Evolutionary conservation across 257 asterid species (phyloP).

Genomic region (Solanum habrochaites): DNA sequence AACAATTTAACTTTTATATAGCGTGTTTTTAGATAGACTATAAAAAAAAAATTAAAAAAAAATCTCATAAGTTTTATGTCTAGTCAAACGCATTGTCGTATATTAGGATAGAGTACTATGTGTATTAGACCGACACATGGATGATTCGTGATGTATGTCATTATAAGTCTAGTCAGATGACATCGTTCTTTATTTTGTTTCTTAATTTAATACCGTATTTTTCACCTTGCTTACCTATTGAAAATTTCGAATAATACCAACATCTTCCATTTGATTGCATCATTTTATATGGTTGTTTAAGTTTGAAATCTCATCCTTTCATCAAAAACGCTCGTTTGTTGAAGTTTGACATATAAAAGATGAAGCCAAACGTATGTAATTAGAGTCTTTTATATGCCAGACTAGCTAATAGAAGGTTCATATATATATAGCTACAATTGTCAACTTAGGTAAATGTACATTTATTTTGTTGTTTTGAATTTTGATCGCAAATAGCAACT

Average conservation of each 20-base stretch:
- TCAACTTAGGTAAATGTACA: background rate
- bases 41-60: no score
- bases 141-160: rapidly evolving
- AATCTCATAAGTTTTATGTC: no score
- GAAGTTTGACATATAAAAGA: background rate
- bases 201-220: background rate
- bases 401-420: background rate
- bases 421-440: background rate
- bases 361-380: background rate
- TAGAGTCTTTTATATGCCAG: background rate
- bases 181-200: background rate
- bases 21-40: no score
- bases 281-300: background rate
- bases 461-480: background rate
- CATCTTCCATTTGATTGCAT: background rate
- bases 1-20: background rate
- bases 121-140: background rate
- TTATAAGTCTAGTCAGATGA: background rate
- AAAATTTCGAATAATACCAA: background rate
- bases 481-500: background rate
- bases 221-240: background rate
- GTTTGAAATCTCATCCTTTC: background rate
- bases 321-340: background rate
- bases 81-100: background rate
- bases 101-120: background rate